Percentiles rank a stretch among this genome's conserved stretches.
These are phyloP conservation scores for Metschnikowia chrysomelidarum DNA, from an alignment of 805 yeast genomes.

Conservation along the genomic window DNA sequence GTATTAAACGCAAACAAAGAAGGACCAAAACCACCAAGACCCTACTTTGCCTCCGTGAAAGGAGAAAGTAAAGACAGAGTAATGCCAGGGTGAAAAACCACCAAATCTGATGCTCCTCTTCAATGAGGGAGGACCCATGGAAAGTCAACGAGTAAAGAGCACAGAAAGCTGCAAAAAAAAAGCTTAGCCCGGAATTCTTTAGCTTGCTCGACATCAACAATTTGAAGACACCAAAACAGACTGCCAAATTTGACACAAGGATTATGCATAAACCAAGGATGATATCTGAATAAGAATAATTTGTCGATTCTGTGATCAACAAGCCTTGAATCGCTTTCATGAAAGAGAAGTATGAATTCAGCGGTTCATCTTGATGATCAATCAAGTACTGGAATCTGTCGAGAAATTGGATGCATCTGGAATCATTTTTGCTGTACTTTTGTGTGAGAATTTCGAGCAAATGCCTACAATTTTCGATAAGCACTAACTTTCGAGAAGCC, in stretches of 20 bases:
- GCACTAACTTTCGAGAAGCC: slow-evolving; percentile 31
- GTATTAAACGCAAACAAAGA: slow-evolving; percentile 51
- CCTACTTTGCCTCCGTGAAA: slow-evolving; percentile 6
- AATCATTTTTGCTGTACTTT: slow-evolving; percentile 25
- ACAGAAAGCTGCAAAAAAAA: slow-evolving; percentile 35
- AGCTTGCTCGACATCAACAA: background rate
- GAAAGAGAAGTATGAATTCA: slow-evolving; percentile 28
- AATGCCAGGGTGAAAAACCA: slow-evolving; percentile 49
- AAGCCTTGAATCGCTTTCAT: slow-evolving; percentile 48
- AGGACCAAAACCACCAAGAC: slow-evolving; percentile 18
- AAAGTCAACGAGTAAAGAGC: slow-evolving; percentile 62
- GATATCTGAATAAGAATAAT: slow-evolving; percentile 61
- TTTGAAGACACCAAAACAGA: slow-evolving; percentile 1
- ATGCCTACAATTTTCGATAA: slow-evolving; percentile 59
- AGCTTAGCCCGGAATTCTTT: background rate
- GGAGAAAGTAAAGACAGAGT: slow-evolving; percentile 12
- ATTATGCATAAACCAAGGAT: slow-evolving; percentile 18
- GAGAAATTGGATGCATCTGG: slow-evolving; percentile 14
- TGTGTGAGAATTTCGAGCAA: slow-evolving; percentile 47
- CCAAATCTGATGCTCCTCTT: slow-evolving; percentile 97
- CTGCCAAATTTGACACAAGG: slow-evolving; percentile 6
- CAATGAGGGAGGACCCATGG: slow-evolving; percentile 74
- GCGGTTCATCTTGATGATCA: slow-evolving; percentile 11
- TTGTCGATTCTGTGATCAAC: slow-evolving; percentile 63
- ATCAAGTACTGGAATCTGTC: slow-evolving; percentile 11